A percentile compares a stretch with the other conserved stretches of the same genome.
Evolutionary conservation across 495 filamentous ascomycete genomes (phyloP).

Genomic region (Xylaria sp.): DNA sequence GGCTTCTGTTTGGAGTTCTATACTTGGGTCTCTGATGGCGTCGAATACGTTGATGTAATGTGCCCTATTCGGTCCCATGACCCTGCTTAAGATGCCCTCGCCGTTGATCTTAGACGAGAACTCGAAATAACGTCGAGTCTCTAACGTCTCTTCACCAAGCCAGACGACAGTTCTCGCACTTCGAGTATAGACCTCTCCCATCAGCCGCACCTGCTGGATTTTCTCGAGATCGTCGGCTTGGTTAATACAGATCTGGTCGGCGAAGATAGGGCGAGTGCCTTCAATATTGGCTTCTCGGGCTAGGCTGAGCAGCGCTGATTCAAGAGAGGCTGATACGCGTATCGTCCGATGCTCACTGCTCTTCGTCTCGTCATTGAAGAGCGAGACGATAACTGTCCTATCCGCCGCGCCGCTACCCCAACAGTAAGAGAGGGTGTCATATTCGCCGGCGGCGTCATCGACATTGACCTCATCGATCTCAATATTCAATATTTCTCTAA

Average conservation of each 20-base stretch:
- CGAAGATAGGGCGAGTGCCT: conserved; percentile 9
- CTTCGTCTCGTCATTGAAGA: not conserved
- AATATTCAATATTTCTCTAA: conserved; percentile 13
- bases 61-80: conserved; percentile 7
- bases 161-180: conserved; percentile 17
- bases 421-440: conserved; percentile 23
- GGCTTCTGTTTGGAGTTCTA: conserved; percentile 5
- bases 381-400: conserved; percentile 1
- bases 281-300: not conserved
- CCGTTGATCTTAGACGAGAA: conserved; percentile 3
- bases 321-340: conserved; percentile 20
- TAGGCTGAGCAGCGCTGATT: conserved; percentile 18
- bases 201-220: conserved; percentile 17
- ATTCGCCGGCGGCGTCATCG: not conserved
- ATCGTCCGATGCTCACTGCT: not conserved
- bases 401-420: conserved; percentile 1
- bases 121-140: conserved; percentile 4
- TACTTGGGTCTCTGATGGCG: not conserved
- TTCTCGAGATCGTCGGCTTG: conserved; percentile 13
- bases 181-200: conserved; percentile 11
- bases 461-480: conserved; percentile 12
- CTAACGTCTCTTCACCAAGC: conserved; percentile 2
- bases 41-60: conserved; percentile 17
- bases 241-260: conserved; percentile 26
- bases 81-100: not conserved